Conservation (phyloP, 2,329 filamentous ascomycete genomes). For the Teratosphaeria pseudoeucalypti region DNA sequence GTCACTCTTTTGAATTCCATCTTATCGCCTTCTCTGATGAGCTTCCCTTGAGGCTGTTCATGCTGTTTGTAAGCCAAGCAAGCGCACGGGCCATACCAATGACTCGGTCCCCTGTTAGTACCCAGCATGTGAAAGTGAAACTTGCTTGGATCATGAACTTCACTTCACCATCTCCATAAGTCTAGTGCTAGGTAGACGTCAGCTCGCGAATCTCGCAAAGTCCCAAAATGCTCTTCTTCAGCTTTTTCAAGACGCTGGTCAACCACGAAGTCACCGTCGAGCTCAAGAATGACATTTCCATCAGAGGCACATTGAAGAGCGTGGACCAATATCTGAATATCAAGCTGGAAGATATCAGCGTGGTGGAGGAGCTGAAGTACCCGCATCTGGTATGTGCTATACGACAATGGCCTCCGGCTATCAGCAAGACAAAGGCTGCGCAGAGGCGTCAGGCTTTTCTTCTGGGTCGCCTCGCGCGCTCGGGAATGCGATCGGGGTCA, state of each 20-base stretch:
- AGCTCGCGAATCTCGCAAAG: not conserved
- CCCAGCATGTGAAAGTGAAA: not conserved
- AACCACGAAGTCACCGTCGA: slow-evolving; percentile 96
- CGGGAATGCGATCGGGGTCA: not conserved
- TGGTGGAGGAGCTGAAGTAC: slow-evolving; percentile 88
- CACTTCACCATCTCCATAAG: slow-evolving; percentile 1
- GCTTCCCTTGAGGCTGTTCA: not conserved
- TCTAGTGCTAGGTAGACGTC: not conserved
- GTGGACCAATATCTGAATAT: slow-evolving; percentile 99
- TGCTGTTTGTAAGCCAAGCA: not conserved
- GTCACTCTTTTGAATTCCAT: not conserved
- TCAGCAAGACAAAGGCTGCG: not conserved
- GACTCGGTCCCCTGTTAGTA: not conserved
- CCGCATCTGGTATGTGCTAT: slow-evolving; percentile 65
- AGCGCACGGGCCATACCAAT: not conserved
- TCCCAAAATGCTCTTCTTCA: slow-evolving; percentile 25
- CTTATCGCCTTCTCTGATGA: not conserved
- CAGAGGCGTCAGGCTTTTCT: not conserved
- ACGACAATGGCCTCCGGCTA: not conserved
- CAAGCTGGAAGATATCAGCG: slow-evolving; percentile 90
- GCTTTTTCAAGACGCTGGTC: slow-evolving; percentile 91
- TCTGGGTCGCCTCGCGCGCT: not conserved
- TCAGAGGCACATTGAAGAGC: slow-evolving; percentile 88
- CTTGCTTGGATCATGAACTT: not conserved
- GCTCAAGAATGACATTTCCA: slow-evolving; percentile 98